phyloP scores from a whole-genome alignment of 2,329 filamentous ascomycete genomes.

The Calonectria leucothoes region DNA sequence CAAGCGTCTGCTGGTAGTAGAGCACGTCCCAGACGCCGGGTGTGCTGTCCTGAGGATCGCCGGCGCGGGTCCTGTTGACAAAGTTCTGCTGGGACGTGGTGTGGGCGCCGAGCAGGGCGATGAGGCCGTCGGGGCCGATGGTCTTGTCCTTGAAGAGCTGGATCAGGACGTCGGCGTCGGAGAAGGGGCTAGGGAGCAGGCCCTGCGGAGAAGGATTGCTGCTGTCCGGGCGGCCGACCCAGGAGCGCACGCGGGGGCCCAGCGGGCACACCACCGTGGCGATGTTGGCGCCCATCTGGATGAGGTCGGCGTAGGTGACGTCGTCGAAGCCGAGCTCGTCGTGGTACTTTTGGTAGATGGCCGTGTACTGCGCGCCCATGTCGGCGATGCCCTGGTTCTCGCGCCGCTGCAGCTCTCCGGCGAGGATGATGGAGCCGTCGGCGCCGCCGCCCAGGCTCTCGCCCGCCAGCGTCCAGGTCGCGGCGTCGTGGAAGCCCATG shows the following conservation, averaged over 20 bases:
- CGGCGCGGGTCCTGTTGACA: slow-evolving; percentile 52
- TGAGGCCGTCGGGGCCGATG: slow-evolving; percentile 61
- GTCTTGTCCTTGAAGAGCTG: slow-evolving; percentile 64
- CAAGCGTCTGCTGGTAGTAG: slow-evolving; percentile 59
- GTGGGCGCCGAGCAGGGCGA: slow-evolving; percentile 67
- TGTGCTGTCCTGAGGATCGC: slow-evolving; percentile 62
- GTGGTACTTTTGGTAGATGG: slow-evolving; percentile 55
- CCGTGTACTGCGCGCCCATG: slow-evolving; percentile 53
- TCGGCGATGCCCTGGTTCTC: slow-evolving; percentile 62
- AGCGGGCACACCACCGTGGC: slow-evolving; percentile 60
- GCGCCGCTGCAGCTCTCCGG: slow-evolving; percentile 48
- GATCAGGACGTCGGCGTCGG: slow-evolving; percentile 61
- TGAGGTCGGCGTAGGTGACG: slow-evolving; percentile 65
- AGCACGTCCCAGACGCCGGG: slow-evolving; percentile 64
- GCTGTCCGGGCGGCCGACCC: slow-evolving; percentile 63
- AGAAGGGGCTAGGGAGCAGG: slow-evolving; percentile 56
- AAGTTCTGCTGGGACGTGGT: slow-evolving; percentile 61
- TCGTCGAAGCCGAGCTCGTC: slow-evolving; percentile 44
- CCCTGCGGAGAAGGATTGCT: slow-evolving; percentile 50
- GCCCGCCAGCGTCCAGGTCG: slow-evolving; percentile 53
- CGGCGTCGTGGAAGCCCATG: slow-evolving; percentile 62
- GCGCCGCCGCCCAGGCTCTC: slow-evolving; percentile 54
- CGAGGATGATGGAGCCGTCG: slow-evolving; percentile 58
- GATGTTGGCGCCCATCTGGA: slow-evolving; percentile 63
- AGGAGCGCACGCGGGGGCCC: slow-evolving; percentile 61